Evolutionary conservation across 2,329 filamentous ascomycete species (phyloP).

Genomic region (Colletotrichum agaves): DNA sequence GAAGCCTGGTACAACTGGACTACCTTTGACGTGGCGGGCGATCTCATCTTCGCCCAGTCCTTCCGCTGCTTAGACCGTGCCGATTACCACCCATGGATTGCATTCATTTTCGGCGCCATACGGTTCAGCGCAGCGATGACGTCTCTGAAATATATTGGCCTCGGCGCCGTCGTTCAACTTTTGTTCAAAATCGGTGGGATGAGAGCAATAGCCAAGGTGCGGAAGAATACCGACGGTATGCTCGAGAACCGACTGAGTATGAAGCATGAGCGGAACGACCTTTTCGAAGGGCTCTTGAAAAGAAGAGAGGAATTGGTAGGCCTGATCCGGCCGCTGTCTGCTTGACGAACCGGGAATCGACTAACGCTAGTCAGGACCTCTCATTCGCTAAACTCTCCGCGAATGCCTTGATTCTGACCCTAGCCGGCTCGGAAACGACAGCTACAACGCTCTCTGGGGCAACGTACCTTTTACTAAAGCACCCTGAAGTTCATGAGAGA

Average conservation of each 20-base stretch:
- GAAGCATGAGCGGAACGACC: constrained; percentile 6
- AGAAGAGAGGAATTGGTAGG: constrained; percentile 33
- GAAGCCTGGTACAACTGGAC: constrained; percentile 29
- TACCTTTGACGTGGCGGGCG: constrained; percentile 39
- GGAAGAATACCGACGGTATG: constrained; percentile 5
- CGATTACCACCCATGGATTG: constrained; percentile 43
- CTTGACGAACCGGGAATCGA: not conserved
- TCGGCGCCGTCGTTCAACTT: not conserved
- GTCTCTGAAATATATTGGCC: constrained; percentile 14
- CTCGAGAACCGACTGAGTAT: constrained; percentile 17
- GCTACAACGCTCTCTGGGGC: constrained; percentile 54
- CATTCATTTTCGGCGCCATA: constrained; percentile 38
- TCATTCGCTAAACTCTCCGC: constrained; percentile 28
- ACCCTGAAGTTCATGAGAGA: constrained; percentile 45
- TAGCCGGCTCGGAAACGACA: constrained; percentile 58
- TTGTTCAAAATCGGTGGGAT: constrained; percentile 20
- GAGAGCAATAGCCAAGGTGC: not conserved
- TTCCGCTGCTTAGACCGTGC: constrained; percentile 42
- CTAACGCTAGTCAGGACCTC: constrained; percentile 36
- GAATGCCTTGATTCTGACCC: constrained; percentile 40
- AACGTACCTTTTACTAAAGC: constrained; percentile 51
- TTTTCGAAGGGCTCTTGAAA: constrained; percentile 38
- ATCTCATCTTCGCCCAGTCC: constrained; percentile 45
- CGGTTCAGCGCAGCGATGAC: constrained; percentile 13
- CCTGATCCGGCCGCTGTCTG: accelerated